Conservation (phyloP, 768 basidiomycete genomes). For the Kwoniella sp. region DNA sequence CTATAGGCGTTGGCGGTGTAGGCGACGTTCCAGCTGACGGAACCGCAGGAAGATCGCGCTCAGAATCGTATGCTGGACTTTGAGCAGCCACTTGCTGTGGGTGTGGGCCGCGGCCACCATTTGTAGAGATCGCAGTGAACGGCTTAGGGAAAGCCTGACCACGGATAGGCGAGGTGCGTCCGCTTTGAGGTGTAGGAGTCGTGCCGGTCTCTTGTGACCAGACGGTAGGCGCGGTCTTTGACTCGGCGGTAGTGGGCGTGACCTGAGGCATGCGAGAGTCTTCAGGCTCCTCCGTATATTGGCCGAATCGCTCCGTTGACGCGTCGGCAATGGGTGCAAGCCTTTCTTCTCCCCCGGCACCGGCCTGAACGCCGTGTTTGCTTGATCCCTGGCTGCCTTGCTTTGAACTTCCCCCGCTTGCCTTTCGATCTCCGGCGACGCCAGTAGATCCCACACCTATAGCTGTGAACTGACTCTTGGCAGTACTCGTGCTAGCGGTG, state of each 20-base stretch:
- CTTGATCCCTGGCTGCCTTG: slow-evolving; percentile 33
- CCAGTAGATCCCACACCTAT: not conserved
- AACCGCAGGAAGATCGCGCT: not conserved
- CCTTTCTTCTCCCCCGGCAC: no score
- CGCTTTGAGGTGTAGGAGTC: slow-evolving; percentile 20
- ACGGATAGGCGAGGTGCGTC: slow-evolving; percentile 2
- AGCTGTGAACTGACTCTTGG: slow-evolving; percentile 16
- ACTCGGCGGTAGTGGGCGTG: slow-evolving; percentile 3
- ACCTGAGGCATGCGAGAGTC: not conserved
- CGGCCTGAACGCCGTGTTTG: slow-evolving; percentile 7
- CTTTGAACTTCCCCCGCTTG: slow-evolving; percentile 25
- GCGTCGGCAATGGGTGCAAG: slow-evolving; percentile 34
- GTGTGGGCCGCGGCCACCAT: no score
- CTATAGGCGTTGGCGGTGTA: slow-evolving; percentile 5
- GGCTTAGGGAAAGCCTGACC: slow-evolving; percentile 7
- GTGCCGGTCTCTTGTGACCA: slow-evolving; percentile 35
- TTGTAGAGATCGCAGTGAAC: not conserved
- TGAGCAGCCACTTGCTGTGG: no score
- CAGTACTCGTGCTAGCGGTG: slow-evolving; percentile 36
- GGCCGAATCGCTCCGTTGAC: slow-evolving; percentile 19
- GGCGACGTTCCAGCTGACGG: slow-evolving; percentile 1
- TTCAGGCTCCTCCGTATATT: slow-evolving; percentile 30
- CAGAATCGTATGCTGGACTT: not conserved
- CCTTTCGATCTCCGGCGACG: slow-evolving; percentile 7
- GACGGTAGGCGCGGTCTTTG: slow-evolving; percentile 17